Conservation (phyloP, 495 filamentous ascomycete genomes). For the Ramalina intermedia region DNA sequence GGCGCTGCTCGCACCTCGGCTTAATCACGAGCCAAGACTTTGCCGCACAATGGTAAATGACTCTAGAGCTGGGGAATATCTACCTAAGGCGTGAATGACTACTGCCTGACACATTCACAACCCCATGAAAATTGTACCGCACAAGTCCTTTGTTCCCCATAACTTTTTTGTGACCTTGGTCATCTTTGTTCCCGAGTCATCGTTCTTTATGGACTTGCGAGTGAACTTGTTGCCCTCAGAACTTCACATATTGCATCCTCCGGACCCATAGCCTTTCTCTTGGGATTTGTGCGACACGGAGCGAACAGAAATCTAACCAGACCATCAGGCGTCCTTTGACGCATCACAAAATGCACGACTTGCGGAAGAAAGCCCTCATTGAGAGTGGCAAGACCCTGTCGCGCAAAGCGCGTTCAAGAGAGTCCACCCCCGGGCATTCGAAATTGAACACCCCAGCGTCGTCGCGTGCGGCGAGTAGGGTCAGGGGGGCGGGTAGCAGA, state of each 20-base stretch:
- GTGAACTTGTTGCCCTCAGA: constrained; percentile 12
- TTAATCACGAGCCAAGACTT: no score
- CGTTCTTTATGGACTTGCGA: constrained; percentile 15
- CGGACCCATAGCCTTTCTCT: background rate
- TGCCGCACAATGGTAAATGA: no score
- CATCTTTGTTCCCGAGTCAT: background rate
- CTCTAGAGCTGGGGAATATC: no score
- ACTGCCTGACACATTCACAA: no score
- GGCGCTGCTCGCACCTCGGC: no score
- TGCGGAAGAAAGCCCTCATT: constrained; percentile 61
- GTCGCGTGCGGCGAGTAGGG: constrained; percentile 24
- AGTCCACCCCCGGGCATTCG: constrained; percentile 50
- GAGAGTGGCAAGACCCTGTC: constrained; percentile 89
- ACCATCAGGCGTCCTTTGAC: background rate
- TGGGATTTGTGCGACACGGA: background rate
- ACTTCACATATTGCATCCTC: constrained; percentile 10
- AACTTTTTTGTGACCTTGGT: no score
- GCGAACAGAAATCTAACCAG: background rate
- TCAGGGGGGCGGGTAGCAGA: constrained; percentile 34
- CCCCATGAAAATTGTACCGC: no score
- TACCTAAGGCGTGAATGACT: no score
- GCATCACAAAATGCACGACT: constrained; percentile 47
- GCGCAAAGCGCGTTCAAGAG: constrained; percentile 65
- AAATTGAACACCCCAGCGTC: constrained; percentile 43
- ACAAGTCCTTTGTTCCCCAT: no score